These are phyloP conservation scores for Fusarium pilosicola DNA, from an alignment of 2,329 filamentous ascomycete species.

Conservation along the genomic window DNA sequence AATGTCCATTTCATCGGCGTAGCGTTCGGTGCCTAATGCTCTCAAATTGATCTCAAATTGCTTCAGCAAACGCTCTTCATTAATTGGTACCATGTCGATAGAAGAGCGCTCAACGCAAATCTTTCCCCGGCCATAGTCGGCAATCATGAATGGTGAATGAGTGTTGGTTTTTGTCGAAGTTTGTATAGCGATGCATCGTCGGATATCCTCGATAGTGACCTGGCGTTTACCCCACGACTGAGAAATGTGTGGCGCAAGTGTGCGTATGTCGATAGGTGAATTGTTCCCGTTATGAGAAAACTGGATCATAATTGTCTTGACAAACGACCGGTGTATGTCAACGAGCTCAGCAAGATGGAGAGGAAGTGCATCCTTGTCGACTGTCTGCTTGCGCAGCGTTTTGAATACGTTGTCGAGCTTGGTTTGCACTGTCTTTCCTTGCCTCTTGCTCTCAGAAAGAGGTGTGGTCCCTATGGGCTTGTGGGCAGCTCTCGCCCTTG, in stretches of 20 bases:
- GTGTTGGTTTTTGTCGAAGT: conserved; percentile 46
- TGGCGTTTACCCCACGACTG: conserved; percentile 77
- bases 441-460: conserved; percentile 45
- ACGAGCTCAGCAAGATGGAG: conserved; percentile 68
- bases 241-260: conserved; percentile 70
- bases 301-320: conserved; percentile 75
- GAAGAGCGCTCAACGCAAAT: conserved; percentile 68
- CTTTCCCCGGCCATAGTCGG: conserved; percentile 64
- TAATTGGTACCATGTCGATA: conserved; percentile 51
- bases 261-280: conserved; percentile 70
- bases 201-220: conserved; percentile 73
- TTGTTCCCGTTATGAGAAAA: conserved; percentile 73
- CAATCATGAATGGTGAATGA: conserved; percentile 55
- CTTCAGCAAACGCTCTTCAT: conserved; percentile 63
- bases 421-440: conserved; percentile 46
- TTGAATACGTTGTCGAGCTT: conserved; percentile 55
- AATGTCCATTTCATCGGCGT: conserved; percentile 39
- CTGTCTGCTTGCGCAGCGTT: conserved; percentile 43
- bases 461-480: conserved; percentile 47
- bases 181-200: conserved; percentile 73
- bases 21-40: conserved; percentile 54
- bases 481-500: conserved; percentile 45
- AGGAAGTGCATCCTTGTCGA: conserved; percentile 53
- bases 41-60: conserved; percentile 65
- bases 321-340: conserved; percentile 71